Conservation (phyloP, 73 alveolate species). For the Tetrahymena elliotti region DNA sequence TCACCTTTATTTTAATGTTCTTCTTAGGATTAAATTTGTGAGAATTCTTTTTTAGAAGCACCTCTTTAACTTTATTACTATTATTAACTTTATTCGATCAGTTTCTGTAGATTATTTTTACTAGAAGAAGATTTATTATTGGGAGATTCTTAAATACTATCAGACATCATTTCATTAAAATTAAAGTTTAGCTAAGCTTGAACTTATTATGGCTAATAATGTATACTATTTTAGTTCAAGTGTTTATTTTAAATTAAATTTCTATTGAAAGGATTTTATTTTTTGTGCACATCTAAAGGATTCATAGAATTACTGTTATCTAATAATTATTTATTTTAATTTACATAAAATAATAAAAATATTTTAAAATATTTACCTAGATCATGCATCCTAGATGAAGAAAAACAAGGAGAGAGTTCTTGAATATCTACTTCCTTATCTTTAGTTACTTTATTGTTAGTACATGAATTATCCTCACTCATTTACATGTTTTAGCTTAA, state of each 20-base stretch:
- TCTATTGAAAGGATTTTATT: background rate
- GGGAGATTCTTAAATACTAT: background rate
- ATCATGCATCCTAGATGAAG: background rate
- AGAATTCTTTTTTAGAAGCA: background rate
- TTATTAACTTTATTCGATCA: too few relatives aligned
- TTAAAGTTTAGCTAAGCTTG: background rate
- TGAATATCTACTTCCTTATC: background rate
- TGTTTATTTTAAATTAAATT: background rate
- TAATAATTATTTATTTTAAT: background rate
- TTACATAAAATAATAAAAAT: background rate
- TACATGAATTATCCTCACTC: background rate
- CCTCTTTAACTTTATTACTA: background rate
- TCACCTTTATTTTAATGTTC: background rate
- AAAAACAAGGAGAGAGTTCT: background rate
- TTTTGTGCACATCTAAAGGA: background rate
- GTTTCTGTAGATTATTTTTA: too few relatives aligned
- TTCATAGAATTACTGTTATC: background rate
- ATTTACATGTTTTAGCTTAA: background rate
- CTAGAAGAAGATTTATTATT: background rate
- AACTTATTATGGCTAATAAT: background rate
- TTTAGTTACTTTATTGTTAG: background rate
- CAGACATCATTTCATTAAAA: background rate
- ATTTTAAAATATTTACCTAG: background rate
- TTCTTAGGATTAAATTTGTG: background rate
- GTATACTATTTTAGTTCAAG: background rate